Evolutionary conservation across 73 alveolate species (phyloP), one percentile per base, ranked within the genome.

Genomic region (Tetrahymena thermophila): DNA sequence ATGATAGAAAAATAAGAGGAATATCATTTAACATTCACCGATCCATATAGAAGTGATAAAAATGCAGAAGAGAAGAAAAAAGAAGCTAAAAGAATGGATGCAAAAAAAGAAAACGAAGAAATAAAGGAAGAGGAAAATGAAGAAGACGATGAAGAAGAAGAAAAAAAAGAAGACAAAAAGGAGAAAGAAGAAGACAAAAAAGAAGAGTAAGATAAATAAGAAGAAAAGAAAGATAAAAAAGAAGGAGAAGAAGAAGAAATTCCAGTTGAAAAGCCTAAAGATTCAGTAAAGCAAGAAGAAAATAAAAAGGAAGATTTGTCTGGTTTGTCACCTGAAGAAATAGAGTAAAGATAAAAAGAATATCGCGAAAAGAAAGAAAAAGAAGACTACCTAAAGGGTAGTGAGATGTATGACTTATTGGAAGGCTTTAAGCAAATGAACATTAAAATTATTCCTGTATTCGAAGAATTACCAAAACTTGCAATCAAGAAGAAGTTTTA

Each of bases 1-100:
- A 96, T 98, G 96, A 97, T 97, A 83, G 99, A 98, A 97, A 98
- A 96, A 84, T 85, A 96, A 85, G 97, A 96, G 56, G 98, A 96
- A 94, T 98, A 96, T 50, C 97, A 95, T 85, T 34, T 95, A 10
- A 56, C 83, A 25, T 89, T 95, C 40, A 97, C 96, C 23, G 95
- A 94, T 93, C 44, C 85, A n/a, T 89, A 97, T 84, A 95, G 96
- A 94, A 97, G 96, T 56, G 96, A 94, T 84, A 94, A 94, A 84
- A 95, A 94, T 42, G 98, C 96, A 21, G 96, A 96, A 94, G 97
- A 96, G 43, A 97, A 97, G 94, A 97, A 96, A 89, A 97, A 97
- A 38, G 96, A 97, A 95, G 95, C 94, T 96, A 93, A 98, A 93
- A 97, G 96, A 84, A 95, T 96, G 94, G 98, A 97, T 95, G 97